A percentile compares a stretch with the other conserved stretches of the same genome.
phyloP scores from a whole-genome alignment of 2,329 filamentous ascomycete genomes.

The Lasiodiplodia sp. region DNA sequence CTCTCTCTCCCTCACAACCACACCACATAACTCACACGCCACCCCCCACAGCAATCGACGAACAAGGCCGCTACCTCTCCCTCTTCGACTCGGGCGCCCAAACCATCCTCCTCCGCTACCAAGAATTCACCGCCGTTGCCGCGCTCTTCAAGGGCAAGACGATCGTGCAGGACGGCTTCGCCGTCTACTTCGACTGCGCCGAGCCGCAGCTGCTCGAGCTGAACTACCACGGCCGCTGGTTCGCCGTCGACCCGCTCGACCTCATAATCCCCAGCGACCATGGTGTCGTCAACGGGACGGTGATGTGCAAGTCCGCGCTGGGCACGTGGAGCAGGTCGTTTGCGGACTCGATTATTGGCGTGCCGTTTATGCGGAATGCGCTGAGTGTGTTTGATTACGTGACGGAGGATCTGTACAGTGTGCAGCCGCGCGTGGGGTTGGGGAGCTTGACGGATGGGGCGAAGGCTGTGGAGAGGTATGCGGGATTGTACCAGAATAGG shows the following conservation, averaged over 20 bases:
- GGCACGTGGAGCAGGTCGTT: conserved; percentile 5
- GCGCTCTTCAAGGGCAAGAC: conserved; percentile 10
- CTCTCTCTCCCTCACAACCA: too few relatives aligned
- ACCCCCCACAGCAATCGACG: background rate
- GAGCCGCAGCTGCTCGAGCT: conserved; percentile 15
- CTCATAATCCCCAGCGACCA: conserved; percentile 11
- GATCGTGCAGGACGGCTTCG: conserved; percentile 10
- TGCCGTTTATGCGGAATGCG: conserved; percentile 12
- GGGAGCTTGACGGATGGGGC: background rate
- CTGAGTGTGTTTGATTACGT: conserved; percentile 11
- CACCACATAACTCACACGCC: background rate
- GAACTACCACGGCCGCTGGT: conserved; percentile 11
- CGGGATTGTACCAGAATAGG: background rate
- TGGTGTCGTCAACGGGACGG: conserved; percentile 5
- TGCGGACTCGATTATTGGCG: conserved; percentile 5
- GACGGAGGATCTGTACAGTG: conserved; percentile 6
- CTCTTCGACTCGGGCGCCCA: conserved; percentile 1
- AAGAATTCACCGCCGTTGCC: background rate
- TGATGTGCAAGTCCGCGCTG: conserved; percentile 18
- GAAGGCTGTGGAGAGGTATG: conserved; percentile 13
- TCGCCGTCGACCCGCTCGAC: conserved; percentile 20
- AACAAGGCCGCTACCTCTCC: conserved; percentile 10
- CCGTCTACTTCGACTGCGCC: conserved; percentile 13
- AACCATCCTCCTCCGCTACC: conserved; percentile 2
- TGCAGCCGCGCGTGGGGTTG: conserved; percentile 11